These are phyloP conservation scores for Ogataea pignaliae DNA, from an alignment of 805 yeast genomes.

Conservation along the genomic window DNA sequence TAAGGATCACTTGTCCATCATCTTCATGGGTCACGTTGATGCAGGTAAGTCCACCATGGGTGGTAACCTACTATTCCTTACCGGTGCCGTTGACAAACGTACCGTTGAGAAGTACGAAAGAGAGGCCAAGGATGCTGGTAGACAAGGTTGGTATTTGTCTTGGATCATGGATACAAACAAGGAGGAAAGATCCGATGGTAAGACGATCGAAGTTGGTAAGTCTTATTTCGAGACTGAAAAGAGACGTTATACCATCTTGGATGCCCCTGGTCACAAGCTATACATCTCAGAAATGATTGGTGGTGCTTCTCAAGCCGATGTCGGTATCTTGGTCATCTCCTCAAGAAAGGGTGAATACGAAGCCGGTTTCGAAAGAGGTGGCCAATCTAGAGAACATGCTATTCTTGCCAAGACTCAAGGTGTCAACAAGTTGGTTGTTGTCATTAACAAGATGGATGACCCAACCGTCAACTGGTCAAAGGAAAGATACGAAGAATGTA, in stretches of 20 bases:
- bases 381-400: constrained; percentile 98
- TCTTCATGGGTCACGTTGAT: constrained; percentile 99
- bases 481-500: constrained; percentile 95
- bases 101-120: constrained; percentile 96
- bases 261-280: constrained; percentile 99
- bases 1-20: constrained; percentile 93
- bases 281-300: constrained; percentile 99
- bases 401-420: constrained; percentile 97
- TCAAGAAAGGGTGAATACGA: constrained; percentile 99
- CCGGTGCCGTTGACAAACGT: constrained; percentile 98
- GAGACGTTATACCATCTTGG: constrained; percentile 95
- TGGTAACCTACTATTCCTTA: constrained; percentile 87
- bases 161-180: constrained; percentile 99
- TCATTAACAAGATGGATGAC: constrained; percentile 98
- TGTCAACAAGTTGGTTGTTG: constrained; percentile 89
- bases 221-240: constrained; percentile 97
- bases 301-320: constrained; percentile 99
- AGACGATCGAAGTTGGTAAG: constrained; percentile 98
- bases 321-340: constrained; percentile 93
- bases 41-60: constrained; percentile 99
- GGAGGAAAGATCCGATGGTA: constrained; percentile 98
- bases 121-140: constrained; percentile 98
- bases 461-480: constrained; percentile 95
- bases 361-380: constrained; percentile 98
- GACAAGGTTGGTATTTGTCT: constrained; percentile 99